These are phyloP conservation scores for Aaosphaeria arxii DNA, from an alignment of 2,329 filamentous ascomycete species.

Conservation along the genomic window DNA sequence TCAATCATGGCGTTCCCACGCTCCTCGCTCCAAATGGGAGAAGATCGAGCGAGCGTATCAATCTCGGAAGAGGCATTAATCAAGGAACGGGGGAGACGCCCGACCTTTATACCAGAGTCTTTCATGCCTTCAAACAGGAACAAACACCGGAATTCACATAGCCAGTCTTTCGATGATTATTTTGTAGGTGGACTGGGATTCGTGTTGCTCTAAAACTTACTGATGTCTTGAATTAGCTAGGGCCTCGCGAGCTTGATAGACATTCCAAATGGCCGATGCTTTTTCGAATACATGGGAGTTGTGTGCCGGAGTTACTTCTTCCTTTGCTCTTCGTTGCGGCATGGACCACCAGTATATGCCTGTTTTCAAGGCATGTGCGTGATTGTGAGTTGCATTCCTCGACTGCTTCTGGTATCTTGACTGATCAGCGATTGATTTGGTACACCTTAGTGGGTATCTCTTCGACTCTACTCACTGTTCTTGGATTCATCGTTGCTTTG, in stretches of 20 bases:
- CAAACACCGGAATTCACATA: too few species aligned
- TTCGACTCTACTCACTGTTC: slow-evolving; percentile 69
- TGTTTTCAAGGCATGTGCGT: slow-evolving; percentile 32
- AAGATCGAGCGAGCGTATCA: too few species aligned
- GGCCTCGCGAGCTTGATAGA: slow-evolving; percentile 66
- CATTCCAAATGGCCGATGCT: slow-evolving; percentile 78
- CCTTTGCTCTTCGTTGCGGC: slow-evolving; percentile 60
- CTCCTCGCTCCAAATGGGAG: too few species aligned
- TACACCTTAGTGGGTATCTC: slow-evolving; percentile 54
- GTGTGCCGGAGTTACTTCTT: slow-evolving; percentile 71
- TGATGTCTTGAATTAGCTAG: slow-evolving; percentile 26
- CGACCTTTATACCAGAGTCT: too few species aligned
- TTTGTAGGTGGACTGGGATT: too few species aligned
- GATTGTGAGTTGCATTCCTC: neutral
- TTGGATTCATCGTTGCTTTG: slow-evolving; percentile 78
- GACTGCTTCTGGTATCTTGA: neutral
- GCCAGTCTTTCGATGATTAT: too few species aligned
- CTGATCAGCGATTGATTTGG: neutral
- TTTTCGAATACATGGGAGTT: slow-evolving; percentile 71
- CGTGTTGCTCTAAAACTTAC: too few species aligned
- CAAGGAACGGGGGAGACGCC: too few species aligned
- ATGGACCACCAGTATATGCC: slow-evolving; percentile 67
- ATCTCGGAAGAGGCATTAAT: too few species aligned
- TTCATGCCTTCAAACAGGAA: too few species aligned
- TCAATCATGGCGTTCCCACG: too few species aligned